Evolutionary conservation across 2,329 filamentous ascomycete species (phyloP), one percentile per base, ranked within the genome.

Genomic region (Xylaria sp.): DNA sequence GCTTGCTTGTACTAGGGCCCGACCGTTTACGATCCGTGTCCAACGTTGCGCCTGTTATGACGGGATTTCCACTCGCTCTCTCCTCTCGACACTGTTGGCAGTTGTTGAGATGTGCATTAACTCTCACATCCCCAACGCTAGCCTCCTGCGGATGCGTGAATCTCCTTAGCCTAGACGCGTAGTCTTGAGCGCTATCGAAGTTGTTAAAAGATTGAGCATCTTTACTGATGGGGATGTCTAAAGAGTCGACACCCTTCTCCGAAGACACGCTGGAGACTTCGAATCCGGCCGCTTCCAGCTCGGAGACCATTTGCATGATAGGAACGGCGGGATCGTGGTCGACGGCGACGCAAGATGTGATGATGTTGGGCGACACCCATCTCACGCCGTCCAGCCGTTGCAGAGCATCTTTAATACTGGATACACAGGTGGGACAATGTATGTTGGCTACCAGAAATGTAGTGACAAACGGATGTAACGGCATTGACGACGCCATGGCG

Each of bases 391-490:
- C 67, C 77, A 84, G 19, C 74, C 74, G 44, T 79, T 73, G 79
- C 60, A 92, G 77, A 61, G 83, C 81, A 55, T 83, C 78, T 70
- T 86, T 81, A 71, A 93, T 91, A 67, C 83, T 81, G 35, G 85
- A 83, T 51, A 91, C 86, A 74, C 90, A 93, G 62, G 89, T 90
- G 13, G 89, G 87, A 77, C 90, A 92, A 76, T 93, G 90, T n/a
- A 93, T 81, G 74, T 93, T 92, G 64, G 83, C 85, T 68, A 93
- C 79, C 63, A 92, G 81, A 71, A 89, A 86, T 33, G 85, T 88
- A 11, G 81, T 84, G 60, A 80, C 74, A 60, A 65, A 43, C 48
- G 60, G 64, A 52, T 68, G 62, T 58, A 65, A 66, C 63, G 61
- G 63, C 63, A 66, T 47, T 48, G 66, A 62, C 56, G 67, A 58